phyloP scores from a whole-genome alignment of 148 eudicot species.

The Chenopodium formosanum region DNA sequence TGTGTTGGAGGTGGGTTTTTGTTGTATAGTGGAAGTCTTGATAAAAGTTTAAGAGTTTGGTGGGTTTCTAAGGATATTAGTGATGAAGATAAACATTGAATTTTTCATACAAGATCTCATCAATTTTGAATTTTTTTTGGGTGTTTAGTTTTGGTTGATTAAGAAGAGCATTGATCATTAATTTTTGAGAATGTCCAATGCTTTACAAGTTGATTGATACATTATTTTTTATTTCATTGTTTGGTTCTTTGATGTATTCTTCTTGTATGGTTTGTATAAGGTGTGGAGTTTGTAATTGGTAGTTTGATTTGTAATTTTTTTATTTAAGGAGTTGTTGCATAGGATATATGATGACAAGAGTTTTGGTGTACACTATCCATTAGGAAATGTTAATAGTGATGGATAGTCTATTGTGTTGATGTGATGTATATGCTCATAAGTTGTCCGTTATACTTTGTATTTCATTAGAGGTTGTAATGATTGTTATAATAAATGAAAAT shows the following conservation, averaged over 20 bases:
- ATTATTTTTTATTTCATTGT: not conserved
- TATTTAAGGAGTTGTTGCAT: not conserved
- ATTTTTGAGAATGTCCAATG: constrained; percentile 22
- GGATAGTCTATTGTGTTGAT: not conserved
- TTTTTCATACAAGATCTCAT: not conserved
- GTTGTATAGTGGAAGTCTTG: constrained; percentile 88
- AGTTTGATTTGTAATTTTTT: too few species aligned
- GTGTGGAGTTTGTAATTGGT: not conserved
- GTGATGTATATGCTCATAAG: not conserved
- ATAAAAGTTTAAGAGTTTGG: constrained; percentile 88
- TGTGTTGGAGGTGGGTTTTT: constrained; percentile 76
- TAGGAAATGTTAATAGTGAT: constrained; percentile 2
- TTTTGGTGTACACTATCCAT: not conserved
- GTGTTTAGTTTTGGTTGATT: not conserved
- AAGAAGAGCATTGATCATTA: constrained; percentile 11
- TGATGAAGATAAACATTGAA: constrained; percentile 20
- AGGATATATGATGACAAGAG: not conserved
- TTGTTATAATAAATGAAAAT: too few species aligned
- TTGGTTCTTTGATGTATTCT: not conserved
- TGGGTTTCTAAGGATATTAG: constrained; percentile 57
- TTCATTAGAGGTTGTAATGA: not conserved
- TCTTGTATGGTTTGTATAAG: not conserved
- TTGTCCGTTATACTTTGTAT: not conserved
- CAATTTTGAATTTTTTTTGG: not conserved
- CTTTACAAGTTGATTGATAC: constrained; percentile 6